Base-by-base conservation (phyloP, 163 green algal species). In the Scenedesmus sp. region DNA sequence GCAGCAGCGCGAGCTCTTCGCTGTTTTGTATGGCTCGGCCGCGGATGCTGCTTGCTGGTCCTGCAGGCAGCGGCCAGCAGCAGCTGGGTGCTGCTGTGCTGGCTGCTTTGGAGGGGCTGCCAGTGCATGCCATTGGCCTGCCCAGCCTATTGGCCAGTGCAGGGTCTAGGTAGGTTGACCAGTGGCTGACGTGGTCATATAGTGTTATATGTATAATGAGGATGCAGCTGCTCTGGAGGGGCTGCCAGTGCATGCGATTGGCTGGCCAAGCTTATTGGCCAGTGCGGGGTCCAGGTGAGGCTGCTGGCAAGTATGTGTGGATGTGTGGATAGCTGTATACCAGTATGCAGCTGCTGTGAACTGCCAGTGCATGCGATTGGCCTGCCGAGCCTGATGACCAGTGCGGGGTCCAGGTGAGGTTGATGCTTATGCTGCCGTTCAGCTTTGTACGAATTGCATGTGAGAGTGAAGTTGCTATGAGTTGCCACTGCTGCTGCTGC, bases 81-180 rank as follows among this genome's bases (percentile, higher is more conserved):
- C 94, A 98, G 89, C 93, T 99, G 86, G 97, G 88, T 9, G 94
- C 97, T 3, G 98, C 97, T 3, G 86, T 99, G 91, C 95, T 99
- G 64, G 94, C 98, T 74, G 96, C 95, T 0, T 91, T 99, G 67
- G 98, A 99, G 94, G 96, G 96, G 3, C 95, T 99, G 67, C 97
- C 97, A 0, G 94, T 97, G 57, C 96, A 99, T 89, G 91, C 95
- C 55, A 95, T 99, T 0, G 97, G 96, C 18, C 93, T 99, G 77
- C 96, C 98, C 3, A 94, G 94, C 3, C 96, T 99, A 57, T 94
- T 99, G 62, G 94, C 96, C 13, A 96, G 98, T 64, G 93, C 95
- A 15, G 95, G 94, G 16, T 94, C 95, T 1, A 91, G 95, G 91
- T 95, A 57, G 15, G 13, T 23, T 18, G 13, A 2, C 23, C 13